Evolutionary conservation across 257 asterid genomes (phyloP), one percentile per base, ranked within the genome.

Genomic region (Echium plantagineum): DNA sequence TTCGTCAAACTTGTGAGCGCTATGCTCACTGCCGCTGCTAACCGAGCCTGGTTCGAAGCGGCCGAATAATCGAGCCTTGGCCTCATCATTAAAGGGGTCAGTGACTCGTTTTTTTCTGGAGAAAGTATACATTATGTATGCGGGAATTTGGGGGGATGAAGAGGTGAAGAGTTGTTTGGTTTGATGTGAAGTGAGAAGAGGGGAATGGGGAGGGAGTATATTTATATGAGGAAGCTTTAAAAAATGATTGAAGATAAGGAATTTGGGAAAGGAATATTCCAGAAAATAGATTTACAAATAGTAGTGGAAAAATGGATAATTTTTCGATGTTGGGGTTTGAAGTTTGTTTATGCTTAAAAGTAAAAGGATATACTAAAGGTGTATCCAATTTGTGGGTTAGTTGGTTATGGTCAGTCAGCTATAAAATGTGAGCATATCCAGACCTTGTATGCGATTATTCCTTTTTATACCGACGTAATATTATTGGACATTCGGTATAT

Each of bases 11-110:
- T 42, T 42, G 10, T 70, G 78, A 24, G 69, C 78, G 58, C 85
- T 80, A 85, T 78, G 85, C 12, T 90, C 96, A 70, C 94, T 90
- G 2, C 95, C 95, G 78, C 96, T 90, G 84, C 96, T 90, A 64
- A 71, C 51, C 66, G 66, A 28, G 5, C 71, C 81, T 22, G 77
- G 79, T 12, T 71, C 69, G 18, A 55, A n/a, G 71, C 74, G 62
- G 64, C 90, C 85, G 74, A 82, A 47, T 69, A 87, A 78, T 60
- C 88, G 73, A 20, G 86, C 97, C 73, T 78, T 86, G 4, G 53
- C 57, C 38, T 48, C 57, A 1, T 62, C 70, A 17, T 72, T 75
- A 2, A 88, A 63, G n/a, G 85, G 83, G 75, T 77, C 80, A 55
- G 87, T 78, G 20, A 79, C 81, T 67, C 78, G 72, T 73, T 81